These are phyloP conservation scores for Candolleomyces efflorescens DNA, from an alignment of 768 basidiomycete genomes.

Conservation along the genomic window DNA sequence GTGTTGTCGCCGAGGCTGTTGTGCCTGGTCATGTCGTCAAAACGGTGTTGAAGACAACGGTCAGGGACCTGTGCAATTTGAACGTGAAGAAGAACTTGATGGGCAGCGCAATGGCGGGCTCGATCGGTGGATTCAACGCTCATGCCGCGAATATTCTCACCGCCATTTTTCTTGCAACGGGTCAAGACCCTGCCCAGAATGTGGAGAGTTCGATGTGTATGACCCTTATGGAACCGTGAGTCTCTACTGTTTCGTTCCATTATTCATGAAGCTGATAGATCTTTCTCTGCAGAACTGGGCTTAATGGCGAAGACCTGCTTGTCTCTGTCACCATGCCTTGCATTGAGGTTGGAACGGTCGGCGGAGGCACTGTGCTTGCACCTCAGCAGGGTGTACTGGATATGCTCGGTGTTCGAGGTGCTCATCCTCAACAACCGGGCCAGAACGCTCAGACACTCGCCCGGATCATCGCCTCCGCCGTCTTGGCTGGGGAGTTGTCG, in stretches of 20 bases:
- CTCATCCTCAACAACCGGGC: slow-evolving; percentile 83
- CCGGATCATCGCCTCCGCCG: slow-evolving; percentile 82
- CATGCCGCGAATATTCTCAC: slow-evolving; percentile 87
- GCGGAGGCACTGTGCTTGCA: slow-evolving; percentile 53
- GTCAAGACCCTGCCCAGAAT: slow-evolving; percentile 98
- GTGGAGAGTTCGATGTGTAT: slow-evolving; percentile 99
- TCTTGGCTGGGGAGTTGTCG: slow-evolving; percentile 97
- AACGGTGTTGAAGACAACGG: slow-evolving; percentile 92
- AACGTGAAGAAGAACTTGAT: slow-evolving; percentile 97
- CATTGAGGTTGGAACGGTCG: too few species aligned
- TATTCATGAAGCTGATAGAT: too few species aligned
- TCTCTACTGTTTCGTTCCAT: slow-evolving; percentile 42
- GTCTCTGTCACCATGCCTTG: slow-evolving; percentile 91
- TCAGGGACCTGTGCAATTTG: slow-evolving; percentile 83
- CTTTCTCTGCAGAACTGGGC: too few species aligned
- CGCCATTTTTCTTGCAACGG: slow-evolving; percentile 92
- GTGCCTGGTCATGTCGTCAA: slow-evolving; percentile 50
- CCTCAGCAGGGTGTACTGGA: slow-evolving; percentile 91
- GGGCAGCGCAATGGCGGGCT: slow-evolving; percentile 97
- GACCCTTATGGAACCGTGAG: slow-evolving; percentile 97
- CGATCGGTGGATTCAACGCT: slow-evolving; percentile 48
- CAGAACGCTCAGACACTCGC: slow-evolving; percentile 88
- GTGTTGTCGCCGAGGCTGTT: slow-evolving; percentile 87
- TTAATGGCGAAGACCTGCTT: slow-evolving; percentile 76
- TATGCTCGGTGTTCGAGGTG: slow-evolving; percentile 90